phyloP scores from a whole-genome alignment of 345 rosid species.

The Gossypium rotundifolium region DNA sequence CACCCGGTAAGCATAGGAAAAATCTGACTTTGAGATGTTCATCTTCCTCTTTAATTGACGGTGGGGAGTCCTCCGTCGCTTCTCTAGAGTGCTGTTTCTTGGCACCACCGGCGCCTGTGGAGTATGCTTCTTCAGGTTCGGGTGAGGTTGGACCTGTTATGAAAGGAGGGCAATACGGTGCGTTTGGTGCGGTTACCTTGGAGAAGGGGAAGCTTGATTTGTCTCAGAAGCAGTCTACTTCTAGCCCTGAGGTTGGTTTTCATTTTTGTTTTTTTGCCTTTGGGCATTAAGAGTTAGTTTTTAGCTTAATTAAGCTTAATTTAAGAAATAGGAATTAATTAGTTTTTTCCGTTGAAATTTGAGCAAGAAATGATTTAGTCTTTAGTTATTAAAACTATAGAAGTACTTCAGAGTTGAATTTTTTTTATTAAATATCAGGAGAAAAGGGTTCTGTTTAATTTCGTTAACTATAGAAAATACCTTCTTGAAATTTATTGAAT shows the following conservation, averaged over 20 bases:
- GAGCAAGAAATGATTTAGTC: background rate
- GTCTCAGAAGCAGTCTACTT: constrained; percentile 48
- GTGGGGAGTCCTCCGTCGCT: constrained; percentile 29
- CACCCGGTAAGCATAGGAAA: constrained; percentile 30
- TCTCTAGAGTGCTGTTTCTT: constrained; percentile 59
- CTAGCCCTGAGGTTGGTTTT: constrained; percentile 68
- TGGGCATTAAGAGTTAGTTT: background rate
- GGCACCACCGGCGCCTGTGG: constrained; percentile 28
- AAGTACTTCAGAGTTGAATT: background rate
- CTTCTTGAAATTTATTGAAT: background rate
- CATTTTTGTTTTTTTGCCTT: background rate
- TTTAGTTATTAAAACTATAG: background rate
- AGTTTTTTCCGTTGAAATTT: background rate
- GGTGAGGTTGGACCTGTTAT: constrained; percentile 54
- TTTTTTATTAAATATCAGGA: background rate
- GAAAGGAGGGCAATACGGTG: constrained; percentile 64
- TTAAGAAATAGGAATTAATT: background rate
- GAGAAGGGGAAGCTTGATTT: constrained; percentile 81
- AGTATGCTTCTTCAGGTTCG: constrained; percentile 22
- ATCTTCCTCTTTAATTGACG: constrained; percentile 34
- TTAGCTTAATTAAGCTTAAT: background rate
- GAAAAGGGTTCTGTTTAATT: background rate
- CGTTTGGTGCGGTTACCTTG: constrained; percentile 74
- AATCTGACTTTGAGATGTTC: constrained; percentile 27
- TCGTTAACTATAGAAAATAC: background rate